Percentiles rank a stretch among this genome's conserved stretches.
phyloP scores from a whole-genome alignment of 495 filamentous ascomycete species.

The Hyaloscypha bicolor region DNA sequence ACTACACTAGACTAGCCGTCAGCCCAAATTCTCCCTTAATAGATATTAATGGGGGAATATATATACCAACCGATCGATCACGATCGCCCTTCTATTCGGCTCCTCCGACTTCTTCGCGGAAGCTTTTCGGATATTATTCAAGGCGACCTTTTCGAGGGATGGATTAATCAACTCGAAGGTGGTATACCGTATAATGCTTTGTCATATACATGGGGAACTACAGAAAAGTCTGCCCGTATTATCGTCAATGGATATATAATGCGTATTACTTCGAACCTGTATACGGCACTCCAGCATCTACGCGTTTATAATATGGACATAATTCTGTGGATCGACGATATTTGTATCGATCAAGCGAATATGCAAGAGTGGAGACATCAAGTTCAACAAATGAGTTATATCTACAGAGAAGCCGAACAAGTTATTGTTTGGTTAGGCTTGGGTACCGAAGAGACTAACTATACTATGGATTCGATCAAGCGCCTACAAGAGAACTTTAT shows the following conservation, averaged over 20 bases:
- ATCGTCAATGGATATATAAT: constrained; percentile 15
- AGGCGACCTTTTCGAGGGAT: constrained; percentile 26
- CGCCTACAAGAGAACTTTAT: neutral
- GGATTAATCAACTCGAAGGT: constrained; percentile 2
- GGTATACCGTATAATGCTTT: constrained; percentile 19
- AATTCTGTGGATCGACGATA: constrained; percentile 27
- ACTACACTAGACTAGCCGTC: neutral
- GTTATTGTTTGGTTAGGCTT: constrained; percentile 15
- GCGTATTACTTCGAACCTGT: constrained; percentile 23
- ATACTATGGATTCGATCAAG: constrained; percentile 7
- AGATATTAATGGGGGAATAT: constrained; percentile 9
- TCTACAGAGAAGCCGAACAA: constrained; percentile 12
- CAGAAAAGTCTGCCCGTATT: constrained; percentile 1
- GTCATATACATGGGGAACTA: constrained; percentile 4
- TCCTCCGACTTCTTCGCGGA: constrained; percentile 16
- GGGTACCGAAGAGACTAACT: constrained; percentile 12
- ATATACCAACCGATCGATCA: constrained; percentile 18
- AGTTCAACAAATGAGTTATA: constrained; percentile 15
- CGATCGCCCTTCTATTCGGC: constrained; percentile 12
- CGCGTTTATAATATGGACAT: constrained; percentile 15
- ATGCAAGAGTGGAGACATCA: constrained; percentile 14
- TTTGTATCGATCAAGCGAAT: constrained; percentile 6
- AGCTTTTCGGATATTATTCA: constrained; percentile 1
- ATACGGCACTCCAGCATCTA: constrained; percentile 19
- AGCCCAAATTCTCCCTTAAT: neutral